These are phyloP conservation scores for Carpinus viminea DNA, from an alignment of 306 rosid species.

Conservation along the genomic window DNA sequence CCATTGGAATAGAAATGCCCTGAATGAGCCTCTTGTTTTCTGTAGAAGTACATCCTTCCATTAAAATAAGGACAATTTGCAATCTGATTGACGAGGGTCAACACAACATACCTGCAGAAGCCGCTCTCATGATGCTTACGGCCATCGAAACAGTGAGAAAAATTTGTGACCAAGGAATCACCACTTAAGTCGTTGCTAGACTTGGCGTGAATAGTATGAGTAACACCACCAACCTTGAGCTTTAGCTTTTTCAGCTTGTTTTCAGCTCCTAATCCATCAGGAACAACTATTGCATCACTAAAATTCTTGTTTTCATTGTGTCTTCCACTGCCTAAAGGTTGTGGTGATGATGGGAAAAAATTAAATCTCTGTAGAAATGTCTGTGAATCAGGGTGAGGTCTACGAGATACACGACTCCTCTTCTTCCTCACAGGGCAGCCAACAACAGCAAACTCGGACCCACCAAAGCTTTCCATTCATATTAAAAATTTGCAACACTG, in stretches of 20 bases:
- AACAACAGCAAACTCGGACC: conserved; percentile 15
- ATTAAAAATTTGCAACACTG: not conserved
- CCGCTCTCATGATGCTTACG: conserved; percentile 7
- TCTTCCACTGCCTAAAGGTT: conserved; percentile 8
- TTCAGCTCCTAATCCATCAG: conserved; percentile 33
- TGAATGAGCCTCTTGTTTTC: too few species aligned
- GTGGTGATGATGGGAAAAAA: conserved; percentile 11
- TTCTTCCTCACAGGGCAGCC: conserved; percentile 31
- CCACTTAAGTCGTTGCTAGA: not conserved
- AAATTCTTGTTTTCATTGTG: conserved; percentile 7
- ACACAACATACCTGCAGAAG: conserved; percentile 29
- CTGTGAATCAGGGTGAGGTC: conserved; percentile 35
- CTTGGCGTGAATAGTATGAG: conserved; percentile 37
- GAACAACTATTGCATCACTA: conserved; percentile 8
- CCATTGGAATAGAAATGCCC: too few species aligned
- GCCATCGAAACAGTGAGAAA: conserved; percentile 7
- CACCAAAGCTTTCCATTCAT: conserved; percentile 33
- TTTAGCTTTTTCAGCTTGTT: not conserved
- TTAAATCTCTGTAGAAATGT: conserved; percentile 13
- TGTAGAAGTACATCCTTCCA: not conserved
- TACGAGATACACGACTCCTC: conserved; percentile 32
- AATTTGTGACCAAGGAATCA: conserved; percentile 6
- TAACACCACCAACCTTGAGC: conserved; percentile 42
- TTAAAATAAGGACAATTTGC: too few species aligned
- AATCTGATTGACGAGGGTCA: not conserved